Evolutionary conservation across 2,329 filamentous ascomycete species (phyloP), one percentile per base, ranked within the genome.

Genomic region (Esteya vermicola): DNA sequence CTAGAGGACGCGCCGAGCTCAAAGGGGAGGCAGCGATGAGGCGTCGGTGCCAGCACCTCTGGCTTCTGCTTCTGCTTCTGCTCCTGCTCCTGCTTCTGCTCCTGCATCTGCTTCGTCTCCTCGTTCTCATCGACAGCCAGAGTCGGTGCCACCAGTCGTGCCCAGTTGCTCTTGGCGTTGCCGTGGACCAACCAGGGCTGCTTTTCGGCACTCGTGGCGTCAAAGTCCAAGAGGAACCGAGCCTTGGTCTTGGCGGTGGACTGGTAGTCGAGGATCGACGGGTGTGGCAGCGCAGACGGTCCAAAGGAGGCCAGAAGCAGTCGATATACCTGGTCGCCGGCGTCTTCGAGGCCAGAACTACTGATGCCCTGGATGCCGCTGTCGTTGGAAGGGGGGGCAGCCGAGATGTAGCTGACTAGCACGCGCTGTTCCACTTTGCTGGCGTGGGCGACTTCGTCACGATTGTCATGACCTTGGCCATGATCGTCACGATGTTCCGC

Each of bases 281-380:
- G 46, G 14, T 46, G 36, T 18, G 19, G 16, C 14, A 10, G 21
- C 18, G 23, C 48, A 3, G 45, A 40, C 10, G 47, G 45, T 3
- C 47, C 47, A 25, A 49, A 55, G 10, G 57, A 56, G 5, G 56
- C 57, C 26, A 60, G 50, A 3, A 73, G 50, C 4, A 72, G 57
- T 23, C 70, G 64, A 35, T 60, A 51, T 14, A 68, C 65, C 13
- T 63, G 52, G 32, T 72, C 65, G 26, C 55, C 55, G 2, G 55
- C 49, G 39, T 61, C 55, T 48, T 72, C 44, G 22, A 45, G 30
- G 18, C 10, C 23, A 14, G 9, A 10, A 52, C 55, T 5, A 3
- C 36, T 26, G 36, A 9, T 30, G 7, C 13, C 27, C 27, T n/a
- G n/a, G n/a, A n/a, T n/a, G n/a, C n/a, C n/a, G n/a, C n/a, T n/a